Base-by-base conservation (phyloP, 129 eudicot species). In the Arctium minus region DNA sequence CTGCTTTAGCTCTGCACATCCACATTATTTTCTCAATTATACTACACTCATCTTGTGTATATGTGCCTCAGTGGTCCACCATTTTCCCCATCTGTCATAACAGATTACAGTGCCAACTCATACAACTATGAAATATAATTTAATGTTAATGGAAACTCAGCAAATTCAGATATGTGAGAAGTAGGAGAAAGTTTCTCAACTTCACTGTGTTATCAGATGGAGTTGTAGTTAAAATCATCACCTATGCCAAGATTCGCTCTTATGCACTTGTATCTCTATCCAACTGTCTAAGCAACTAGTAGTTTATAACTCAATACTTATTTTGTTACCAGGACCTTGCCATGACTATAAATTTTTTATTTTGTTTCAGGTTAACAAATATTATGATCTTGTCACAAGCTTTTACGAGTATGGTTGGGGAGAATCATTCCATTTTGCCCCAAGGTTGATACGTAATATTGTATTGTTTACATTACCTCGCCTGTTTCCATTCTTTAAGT, bases 331-430 rank as follows among this genome's bases (percentile, higher is more conserved):
- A 67, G 13, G 37, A 15, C 40, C 79, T 56, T 72, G 72, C 11
- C 56, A 35, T 73, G 76, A 44, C 73, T 40, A 22, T 68, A 48
- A 84, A 35, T 8, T 71, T 40, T 18, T 11, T 40, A 71, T 18
- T 37, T 44, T 82, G 33, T 79, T 84, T 18, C 92, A 96, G 99
- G 98, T 93, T 18, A 96, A 93, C 77, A 96, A 96, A 80, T 96
- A 96, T 62, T 96, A 96, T 81, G 98, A 96, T 85, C 97, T 96
- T 67, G 98, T 86, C 74, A 96, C 99, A 22, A 96, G 99, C 91
- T 96, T 93, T 89, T 96, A 96, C 42, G 99, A 96, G 86, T 93
- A 93, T 89, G 99, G 99, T 56, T 96, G 97, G 99, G 99, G 99
- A 88, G 99, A 96, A 81, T 96, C 99, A 82, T 96, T 96, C 84